Conservation (phyloP, 768 basidiomycete species). For the Mycena albidolilacea region DNA sequence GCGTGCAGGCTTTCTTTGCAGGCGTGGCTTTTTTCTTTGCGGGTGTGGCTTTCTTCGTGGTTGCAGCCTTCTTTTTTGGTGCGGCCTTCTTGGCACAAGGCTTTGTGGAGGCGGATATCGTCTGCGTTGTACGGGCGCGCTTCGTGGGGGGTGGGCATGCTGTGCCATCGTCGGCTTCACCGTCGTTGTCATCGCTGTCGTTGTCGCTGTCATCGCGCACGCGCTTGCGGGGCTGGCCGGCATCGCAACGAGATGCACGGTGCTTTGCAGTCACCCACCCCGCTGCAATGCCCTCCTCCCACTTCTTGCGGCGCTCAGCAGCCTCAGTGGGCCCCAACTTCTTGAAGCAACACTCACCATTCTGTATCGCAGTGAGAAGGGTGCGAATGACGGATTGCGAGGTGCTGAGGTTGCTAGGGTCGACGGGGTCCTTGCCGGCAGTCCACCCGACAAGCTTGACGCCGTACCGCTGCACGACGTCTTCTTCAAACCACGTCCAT, state of each 20-base stretch:
- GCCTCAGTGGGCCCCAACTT: neutral
- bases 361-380: neutral
- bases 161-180: neutral
- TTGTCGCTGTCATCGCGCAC: neutral
- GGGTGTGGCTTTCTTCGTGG: neutral
- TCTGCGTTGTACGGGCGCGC: neutral
- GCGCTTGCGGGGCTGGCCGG: conserved; percentile 4
- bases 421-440: neutral
- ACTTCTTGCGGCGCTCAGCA: conserved; percentile 5
- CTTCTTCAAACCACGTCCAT: conserved; percentile 18
- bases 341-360: neutral
- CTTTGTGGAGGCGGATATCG: neutral
- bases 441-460: conserved; percentile 16
- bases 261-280: neutral
- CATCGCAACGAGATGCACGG: neutral
- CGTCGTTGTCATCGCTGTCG: neutral
- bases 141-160: neutral
- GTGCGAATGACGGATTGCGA: neutral
- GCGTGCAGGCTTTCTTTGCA: neutral
- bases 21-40: too few relatives aligned
- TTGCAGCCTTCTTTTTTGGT: neutral
- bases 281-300: conserved; percentile 5
- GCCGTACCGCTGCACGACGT: conserved; percentile 11
- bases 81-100: neutral
- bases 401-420: conserved; percentile 24